Base-by-base conservation (phyloP, 306 rosid species). In the Geum urbanum region DNA sequence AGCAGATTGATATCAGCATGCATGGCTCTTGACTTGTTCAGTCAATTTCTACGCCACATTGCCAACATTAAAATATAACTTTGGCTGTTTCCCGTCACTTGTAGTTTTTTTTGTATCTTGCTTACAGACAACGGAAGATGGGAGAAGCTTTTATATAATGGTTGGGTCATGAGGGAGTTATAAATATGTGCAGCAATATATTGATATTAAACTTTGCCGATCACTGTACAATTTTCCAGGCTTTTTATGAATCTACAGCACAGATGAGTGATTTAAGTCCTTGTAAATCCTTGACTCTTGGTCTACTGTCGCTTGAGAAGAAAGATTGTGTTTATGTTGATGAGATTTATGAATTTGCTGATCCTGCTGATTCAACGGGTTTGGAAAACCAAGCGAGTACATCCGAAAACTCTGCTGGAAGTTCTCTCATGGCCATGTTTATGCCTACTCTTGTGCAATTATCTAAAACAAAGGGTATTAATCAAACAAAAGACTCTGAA, bases 191-290 rank as follows among this genome's bases (percentile, higher is more conserved):
- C n/a, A 20, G 24, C 27, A 14, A 56, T 35, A 44, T 56, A 8
- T 71, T 47, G 48, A 4, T 58, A 47, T 22, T 46, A 8, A 51
- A 48, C 11, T 35, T 20, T 18, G 41, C 79, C 77, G 44, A 68
- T 58, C 56, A 66, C 27, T 48, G 66, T 54, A 44, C 46, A 68
- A 27, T 46, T 58, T 76, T 61, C 35, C 90, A 94, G 97, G 96
- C 84, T 72, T 84, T 82, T 22, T 83, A 72, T 72, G 99, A 94
- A 88, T 96, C 99, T 68, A 94, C 99, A 0, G 97, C 97, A 18
- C 91, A 86, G 91, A 79, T 89, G 63, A 55, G 80, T 69, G 95
- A 94, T 68, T 83, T 75, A 66, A 66, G 77, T 80, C 97, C 97
- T 63, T 94, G 97, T 83, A 69, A 46, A 39, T 94, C 99, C 59